phyloP scores from a whole-genome alignment of 257 asterid genomes.

The Gentiana dahurica region DNA sequence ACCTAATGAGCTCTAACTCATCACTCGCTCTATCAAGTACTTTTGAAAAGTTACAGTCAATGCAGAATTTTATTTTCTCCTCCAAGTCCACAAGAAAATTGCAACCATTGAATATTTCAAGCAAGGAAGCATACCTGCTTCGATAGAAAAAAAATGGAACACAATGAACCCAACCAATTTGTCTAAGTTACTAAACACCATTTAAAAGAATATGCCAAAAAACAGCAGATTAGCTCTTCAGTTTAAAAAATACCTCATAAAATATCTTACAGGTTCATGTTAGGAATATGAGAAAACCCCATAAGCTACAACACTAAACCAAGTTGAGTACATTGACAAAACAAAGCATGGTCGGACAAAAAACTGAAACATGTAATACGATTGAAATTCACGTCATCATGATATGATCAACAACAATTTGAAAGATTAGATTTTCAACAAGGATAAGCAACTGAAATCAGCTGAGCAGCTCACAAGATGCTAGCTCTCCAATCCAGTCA shows the following conservation, averaged over 20 bases:
- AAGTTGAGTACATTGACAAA: not conserved
- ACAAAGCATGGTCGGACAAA: constrained; percentile 7
- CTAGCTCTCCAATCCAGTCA: too few relatives aligned
- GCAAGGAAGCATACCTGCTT: constrained; percentile 64
- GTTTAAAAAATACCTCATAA: not conserved
- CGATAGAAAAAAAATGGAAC: constrained; percentile 20
- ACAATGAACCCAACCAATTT: constrained; percentile 17
- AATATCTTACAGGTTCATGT: not conserved
- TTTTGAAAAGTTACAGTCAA: constrained; percentile 56
- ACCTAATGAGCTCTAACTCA: constrained; percentile 72
- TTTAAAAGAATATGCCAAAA: constrained; percentile 1
- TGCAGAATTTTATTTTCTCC: constrained; percentile 63
- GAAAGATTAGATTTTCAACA: too few relatives aligned
- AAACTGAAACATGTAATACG: constrained; percentile 5
- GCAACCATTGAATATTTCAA: constrained; percentile 57
- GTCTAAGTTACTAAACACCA: constrained; percentile 10
- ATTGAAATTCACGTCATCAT: not conserved
- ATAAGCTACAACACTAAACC: constrained; percentile 11
- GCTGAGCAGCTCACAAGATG: too few relatives aligned
- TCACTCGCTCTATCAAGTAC: constrained; percentile 87
- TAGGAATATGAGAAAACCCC: constrained; percentile 5
- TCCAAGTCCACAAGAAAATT: constrained; percentile 68
- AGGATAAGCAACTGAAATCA: too few relatives aligned
- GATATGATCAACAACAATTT: not conserved
- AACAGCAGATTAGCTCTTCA: constrained; percentile 1